Conservation (phyloP, 1,139 yeast genomes). For the Geotrichum phurueaensis region DNA sequence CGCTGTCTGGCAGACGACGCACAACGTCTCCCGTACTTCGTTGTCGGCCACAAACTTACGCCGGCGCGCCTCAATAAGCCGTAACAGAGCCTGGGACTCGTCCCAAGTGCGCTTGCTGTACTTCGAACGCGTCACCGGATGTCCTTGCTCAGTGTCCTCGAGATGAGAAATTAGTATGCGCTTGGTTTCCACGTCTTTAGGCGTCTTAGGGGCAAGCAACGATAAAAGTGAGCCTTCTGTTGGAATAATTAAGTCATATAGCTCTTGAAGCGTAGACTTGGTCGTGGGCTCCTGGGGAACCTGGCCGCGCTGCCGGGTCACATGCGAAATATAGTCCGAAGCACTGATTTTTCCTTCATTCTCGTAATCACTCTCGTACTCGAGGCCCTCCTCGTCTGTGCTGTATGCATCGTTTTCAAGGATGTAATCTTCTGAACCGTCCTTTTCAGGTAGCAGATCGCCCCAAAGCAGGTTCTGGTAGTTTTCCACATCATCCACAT, state of each 20-base stretch:
- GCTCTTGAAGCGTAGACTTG: constrained; percentile 19
- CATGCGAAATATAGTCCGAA: constrained; percentile 11
- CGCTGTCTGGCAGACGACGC: constrained; percentile 78
- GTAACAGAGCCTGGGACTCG: constrained; percentile 17
- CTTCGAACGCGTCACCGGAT: constrained; percentile 23
- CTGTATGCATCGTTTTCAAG: constrained; percentile 21
- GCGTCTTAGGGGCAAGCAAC: constrained; percentile 24
- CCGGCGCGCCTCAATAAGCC: constrained; percentile 20
- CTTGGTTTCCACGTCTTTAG: constrained; percentile 24
- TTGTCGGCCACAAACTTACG: constrained; percentile 9
- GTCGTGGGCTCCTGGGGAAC: background rate
- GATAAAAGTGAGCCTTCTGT: constrained; percentile 23
- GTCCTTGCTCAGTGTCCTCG: background rate
- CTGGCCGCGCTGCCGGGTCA: constrained; percentile 6
- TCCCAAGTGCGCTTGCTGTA: constrained; percentile 21
- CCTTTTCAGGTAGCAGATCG: constrained; percentile 25
- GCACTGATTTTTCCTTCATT: constrained; percentile 14
- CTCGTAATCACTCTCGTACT: constrained; percentile 20
- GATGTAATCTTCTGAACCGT: constrained; percentile 24
- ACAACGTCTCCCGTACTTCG: constrained; percentile 30
- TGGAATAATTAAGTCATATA: constrained; percentile 24
- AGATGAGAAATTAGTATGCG: constrained; percentile 20
- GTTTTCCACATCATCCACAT: constrained; percentile 9
- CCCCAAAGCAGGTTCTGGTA: constrained; percentile 24
- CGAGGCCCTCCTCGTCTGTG: constrained; percentile 24